A percentile compares a stretch with the other conserved stretches of the same genome.
Evolutionary conservation across 2,329 filamentous ascomycete species (phyloP).

Genomic region (Trichoderma sp.): DNA sequence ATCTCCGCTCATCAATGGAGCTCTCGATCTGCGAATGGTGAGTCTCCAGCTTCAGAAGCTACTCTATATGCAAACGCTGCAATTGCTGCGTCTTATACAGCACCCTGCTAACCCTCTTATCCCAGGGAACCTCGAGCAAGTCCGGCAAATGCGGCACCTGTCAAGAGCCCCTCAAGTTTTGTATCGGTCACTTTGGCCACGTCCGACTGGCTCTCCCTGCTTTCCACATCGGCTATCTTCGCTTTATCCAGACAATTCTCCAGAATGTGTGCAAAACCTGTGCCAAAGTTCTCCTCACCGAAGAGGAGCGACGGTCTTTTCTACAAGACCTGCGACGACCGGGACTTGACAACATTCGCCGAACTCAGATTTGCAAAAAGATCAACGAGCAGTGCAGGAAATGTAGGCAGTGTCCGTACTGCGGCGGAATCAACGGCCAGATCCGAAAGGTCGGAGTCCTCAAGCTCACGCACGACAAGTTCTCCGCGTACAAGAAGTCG

Average conservation of each 20-base stretch:
- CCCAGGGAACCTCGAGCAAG: slow-evolving; percentile 80
- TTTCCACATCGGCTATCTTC: slow-evolving; percentile 95
- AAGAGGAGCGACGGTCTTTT: slow-evolving; percentile 72
- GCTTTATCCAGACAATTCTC: slow-evolving; percentile 85
- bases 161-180: slow-evolving; percentile 74
- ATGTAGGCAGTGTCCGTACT: slow-evolving; percentile 76
- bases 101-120: background rate
- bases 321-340: slow-evolving; percentile 79
- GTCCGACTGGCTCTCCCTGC: slow-evolving; percentile 86
- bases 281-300: slow-evolving; percentile 76
- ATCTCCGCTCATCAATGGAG: slow-evolving; percentile 74
- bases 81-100: accelerated
- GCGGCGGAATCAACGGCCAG: slow-evolving; percentile 79
- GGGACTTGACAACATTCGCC: slow-evolving; percentile 76
- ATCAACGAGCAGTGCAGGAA: slow-evolving; percentile 91
- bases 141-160: slow-evolving; percentile 78
- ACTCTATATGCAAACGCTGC: background rate
- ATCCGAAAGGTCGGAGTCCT: slow-evolving; percentile 91
- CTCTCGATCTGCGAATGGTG: slow-evolving; percentile 78
- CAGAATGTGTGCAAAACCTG: slow-evolving; percentile 97
- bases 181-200: slow-evolving; percentile 94
- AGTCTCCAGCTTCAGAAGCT: slow-evolving; percentile 19
- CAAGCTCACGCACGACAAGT: slow-evolving; percentile 94
- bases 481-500: slow-evolving; percentile 81
- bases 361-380: slow-evolving; percentile 79